These are phyloP conservation scores for Boehmeria nivea DNA, from an alignment of 306 rosid species.

Conservation along the genomic window DNA sequence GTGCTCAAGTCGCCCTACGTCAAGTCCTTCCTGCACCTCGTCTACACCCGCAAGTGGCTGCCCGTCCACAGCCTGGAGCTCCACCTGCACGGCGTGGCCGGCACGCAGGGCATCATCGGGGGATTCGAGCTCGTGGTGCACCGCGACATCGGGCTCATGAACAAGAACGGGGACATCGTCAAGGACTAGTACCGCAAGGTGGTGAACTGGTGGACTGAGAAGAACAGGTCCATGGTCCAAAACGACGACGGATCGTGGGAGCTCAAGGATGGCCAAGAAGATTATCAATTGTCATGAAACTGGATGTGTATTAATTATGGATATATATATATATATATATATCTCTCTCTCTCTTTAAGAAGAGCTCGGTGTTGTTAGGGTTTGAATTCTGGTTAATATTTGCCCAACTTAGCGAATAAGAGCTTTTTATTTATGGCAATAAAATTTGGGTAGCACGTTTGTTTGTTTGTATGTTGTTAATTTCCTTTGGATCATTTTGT, in stretches of 20 bases:
- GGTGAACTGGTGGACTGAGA: conserved; percentile 3
- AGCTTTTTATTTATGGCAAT: too few relatives aligned
- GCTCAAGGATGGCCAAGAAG: conserved; percentile 6
- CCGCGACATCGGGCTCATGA: conserved; percentile 9
- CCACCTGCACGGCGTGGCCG: not conserved
- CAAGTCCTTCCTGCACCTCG: not conserved
- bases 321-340: too few relatives aligned
- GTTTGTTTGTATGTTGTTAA: too few relatives aligned
- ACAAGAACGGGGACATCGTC: conserved; percentile 5
- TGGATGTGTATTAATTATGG: too few relatives aligned
- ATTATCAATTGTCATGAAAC: too few relatives aligned
- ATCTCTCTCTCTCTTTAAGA: too few relatives aligned
- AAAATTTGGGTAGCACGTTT: too few relatives aligned
- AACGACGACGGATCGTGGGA: conserved; percentile 11
- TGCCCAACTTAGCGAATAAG: too few relatives aligned
- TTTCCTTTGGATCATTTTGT: too few relatives aligned
- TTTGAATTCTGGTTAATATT: too few relatives aligned
- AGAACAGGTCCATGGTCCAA: conserved; percentile 18
- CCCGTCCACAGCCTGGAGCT: not conserved
- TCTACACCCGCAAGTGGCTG: not conserved
- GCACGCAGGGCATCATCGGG: not conserved
- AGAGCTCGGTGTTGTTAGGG: too few relatives aligned
- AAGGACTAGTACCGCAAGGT: conserved; percentile 6
- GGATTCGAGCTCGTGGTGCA: not conserved
- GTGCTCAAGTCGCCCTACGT: not conserved